phyloP scores from a whole-genome alignment of 148 eudicot species.

The Rhododendron ferrugineum region DNA sequence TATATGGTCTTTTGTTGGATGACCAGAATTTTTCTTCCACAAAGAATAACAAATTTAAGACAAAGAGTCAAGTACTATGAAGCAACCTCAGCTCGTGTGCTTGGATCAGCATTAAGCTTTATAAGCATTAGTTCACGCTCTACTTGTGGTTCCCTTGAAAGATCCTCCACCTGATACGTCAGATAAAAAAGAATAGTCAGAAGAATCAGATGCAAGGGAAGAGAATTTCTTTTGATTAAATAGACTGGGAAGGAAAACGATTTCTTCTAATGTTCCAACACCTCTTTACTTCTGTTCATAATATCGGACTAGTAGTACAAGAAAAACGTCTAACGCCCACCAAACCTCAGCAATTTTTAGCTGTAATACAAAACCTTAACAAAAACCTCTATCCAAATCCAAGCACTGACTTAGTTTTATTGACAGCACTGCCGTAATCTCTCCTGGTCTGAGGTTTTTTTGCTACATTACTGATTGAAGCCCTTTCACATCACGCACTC shows the following conservation, averaged over 20 bases:
- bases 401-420: too few species aligned
- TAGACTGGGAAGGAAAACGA: neutral
- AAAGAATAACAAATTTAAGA: neutral
- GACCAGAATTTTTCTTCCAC: neutral
- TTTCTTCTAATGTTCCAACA: neutral
- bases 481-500: too few species aligned
- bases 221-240: neutral
- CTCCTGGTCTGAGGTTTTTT: too few species aligned
- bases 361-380: neutral
- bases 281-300: neutral
- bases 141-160: slow-evolving; percentile 80
- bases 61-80: neutral
- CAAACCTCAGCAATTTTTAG: neutral
- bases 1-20: neutral
- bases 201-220: neutral
- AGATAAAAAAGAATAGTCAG: neutral
- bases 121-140: slow-evolving; percentile 92
- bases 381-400: neutral
- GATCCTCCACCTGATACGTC: slow-evolving; percentile 64
- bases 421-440: too few species aligned
- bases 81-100: slow-evolving; percentile 60
- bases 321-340: neutral
- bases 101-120: slow-evolving; percentile 63
- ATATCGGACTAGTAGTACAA: neutral
- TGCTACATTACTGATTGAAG: too few species aligned